Percentiles rank a stretch among this genome's conserved stretches.
These are phyloP conservation scores for Yamadazyma atlantica DNA, from an alignment of 1,139 yeast species.

Conservation along the genomic window DNA sequence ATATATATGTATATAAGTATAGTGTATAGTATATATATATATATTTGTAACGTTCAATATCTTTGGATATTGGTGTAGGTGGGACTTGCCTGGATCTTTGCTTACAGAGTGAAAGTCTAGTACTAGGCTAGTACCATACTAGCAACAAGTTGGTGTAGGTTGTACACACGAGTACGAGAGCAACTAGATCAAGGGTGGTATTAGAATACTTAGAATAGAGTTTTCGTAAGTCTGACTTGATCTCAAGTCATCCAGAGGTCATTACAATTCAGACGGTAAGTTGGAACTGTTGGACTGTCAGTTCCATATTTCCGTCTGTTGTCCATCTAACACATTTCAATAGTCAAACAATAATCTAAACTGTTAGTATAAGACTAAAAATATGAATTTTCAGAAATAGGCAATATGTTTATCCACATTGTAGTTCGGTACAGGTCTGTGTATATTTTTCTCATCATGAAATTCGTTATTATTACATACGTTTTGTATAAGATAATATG, in stretches of 20 bases:
- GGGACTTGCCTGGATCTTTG: not conserved
- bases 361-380: constrained; percentile 1
- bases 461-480: constrained; percentile 3
- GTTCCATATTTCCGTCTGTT: too few relatives aligned
- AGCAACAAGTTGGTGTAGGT: too few relatives aligned
- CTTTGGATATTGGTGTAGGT: not conserved
- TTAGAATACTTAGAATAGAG: too few relatives aligned
- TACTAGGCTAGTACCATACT: too few relatives aligned
- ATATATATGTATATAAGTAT: not conserved
- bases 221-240: too few relatives aligned
- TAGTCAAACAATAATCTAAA: too few relatives aligned
- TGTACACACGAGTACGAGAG: too few relatives aligned
- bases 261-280: too few relatives aligned
- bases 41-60: constrained; percentile 10
- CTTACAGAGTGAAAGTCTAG: not conserved
- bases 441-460: constrained; percentile 48
- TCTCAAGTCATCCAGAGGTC: too few relatives aligned
- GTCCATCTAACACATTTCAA: too few relatives aligned
- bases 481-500: not conserved
- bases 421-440: constrained; percentile 63
- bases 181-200: too few relatives aligned
- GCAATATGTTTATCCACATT: constrained; percentile 42
- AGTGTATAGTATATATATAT: constrained; percentile 12
- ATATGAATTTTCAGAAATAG: constrained; percentile 24
- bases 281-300: too few relatives aligned